Base-by-base conservation (phyloP, 257 asterid species). In the Echites panduratus region DNA sequence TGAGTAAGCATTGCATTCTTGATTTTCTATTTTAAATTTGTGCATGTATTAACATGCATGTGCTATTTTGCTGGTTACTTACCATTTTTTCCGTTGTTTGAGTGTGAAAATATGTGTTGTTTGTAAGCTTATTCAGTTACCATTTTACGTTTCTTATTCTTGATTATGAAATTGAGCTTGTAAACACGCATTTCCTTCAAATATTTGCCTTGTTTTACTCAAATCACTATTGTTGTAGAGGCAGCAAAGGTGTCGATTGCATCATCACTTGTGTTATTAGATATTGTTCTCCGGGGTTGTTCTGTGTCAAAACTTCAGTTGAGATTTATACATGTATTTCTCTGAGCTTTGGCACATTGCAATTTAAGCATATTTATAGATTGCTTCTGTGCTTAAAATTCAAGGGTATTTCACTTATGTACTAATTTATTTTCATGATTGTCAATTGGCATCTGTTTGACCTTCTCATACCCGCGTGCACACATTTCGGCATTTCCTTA, bases 21-120 rank as follows among this genome's bases (percentile, higher is more conserved):
- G 24, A 27, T 52, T 45, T 53, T 43, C 24, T 48, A 12, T 48
- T 67, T 9, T 41, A 20, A 6, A 26, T 68, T 56, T n/a, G 64
- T 57, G 56, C 50, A 54, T 67, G 67, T 61, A 7, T 64, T 57
- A 48, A 68, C 73, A 59, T 82, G 85, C 82, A 75, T 73, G 83
- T 72, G 43, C 54, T 6, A 32, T 38, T 73, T 70, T 47, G 11
- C 35, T 1, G 9, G 4, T 7, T 48, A 38, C 41, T n/a, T 50
- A 17, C 9, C 56, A 16, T 22, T 52, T 8, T 40, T 9, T 26
- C n/a, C 8, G 38, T 16, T 24, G 16, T 32, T 62, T 62, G 24
- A 32, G 6, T 62, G 19, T 29, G 45, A 4, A 62, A 9, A 62
- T 5, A 4, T 13, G 22, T 62, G 43, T 62, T 59, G 38, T 13